Conservation (phyloP, 768 basidiomycete species). For the Rubroboletus satanas region DNA sequence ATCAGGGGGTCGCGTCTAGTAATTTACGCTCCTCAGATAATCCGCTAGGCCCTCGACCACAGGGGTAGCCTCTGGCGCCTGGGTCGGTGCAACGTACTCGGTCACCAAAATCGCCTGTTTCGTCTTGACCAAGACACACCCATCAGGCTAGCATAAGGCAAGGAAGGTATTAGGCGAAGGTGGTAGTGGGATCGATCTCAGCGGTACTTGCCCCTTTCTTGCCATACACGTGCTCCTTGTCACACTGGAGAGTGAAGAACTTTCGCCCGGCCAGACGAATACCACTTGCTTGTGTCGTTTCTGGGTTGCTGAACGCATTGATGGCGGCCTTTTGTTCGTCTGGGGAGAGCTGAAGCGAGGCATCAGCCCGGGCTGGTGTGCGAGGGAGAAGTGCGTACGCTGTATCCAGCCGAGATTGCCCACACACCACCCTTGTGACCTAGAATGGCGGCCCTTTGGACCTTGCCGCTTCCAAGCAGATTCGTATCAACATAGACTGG, state of each 20-base stretch:
- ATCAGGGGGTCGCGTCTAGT: constrained; percentile 35
- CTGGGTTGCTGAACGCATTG: constrained; percentile 43
- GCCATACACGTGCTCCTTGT: constrained; percentile 56
- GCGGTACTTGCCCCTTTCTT: constrained; percentile 65
- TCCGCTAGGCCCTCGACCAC: constrained; percentile 71
- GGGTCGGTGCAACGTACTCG: constrained; percentile 63
- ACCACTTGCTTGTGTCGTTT: constrained; percentile 49
- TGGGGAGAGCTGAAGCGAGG: constrained; percentile 13
- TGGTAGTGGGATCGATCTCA: not conserved
- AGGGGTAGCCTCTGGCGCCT: constrained; percentile 61
- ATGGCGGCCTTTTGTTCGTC: constrained; percentile 25
- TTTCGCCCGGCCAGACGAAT: constrained; percentile 66
- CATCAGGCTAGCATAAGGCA: constrained; percentile 53
- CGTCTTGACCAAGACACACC: constrained; percentile 72
- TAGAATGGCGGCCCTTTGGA: constrained; percentile 61
- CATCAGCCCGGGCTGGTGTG: not conserved
- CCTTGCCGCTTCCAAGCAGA: constrained; percentile 69
- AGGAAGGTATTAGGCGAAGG: not conserved
- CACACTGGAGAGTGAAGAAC: constrained; percentile 61
- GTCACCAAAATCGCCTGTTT: constrained; percentile 81
- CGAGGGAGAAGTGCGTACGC: constrained; percentile 1
- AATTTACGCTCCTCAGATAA: constrained; percentile 61
- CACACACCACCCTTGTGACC: constrained; percentile 29
- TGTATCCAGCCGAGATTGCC: constrained; percentile 25
- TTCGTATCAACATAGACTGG: constrained; percentile 79